Base-by-base conservation (phyloP, 805 yeast species). In the Spathaspora gorwiae region DNA sequence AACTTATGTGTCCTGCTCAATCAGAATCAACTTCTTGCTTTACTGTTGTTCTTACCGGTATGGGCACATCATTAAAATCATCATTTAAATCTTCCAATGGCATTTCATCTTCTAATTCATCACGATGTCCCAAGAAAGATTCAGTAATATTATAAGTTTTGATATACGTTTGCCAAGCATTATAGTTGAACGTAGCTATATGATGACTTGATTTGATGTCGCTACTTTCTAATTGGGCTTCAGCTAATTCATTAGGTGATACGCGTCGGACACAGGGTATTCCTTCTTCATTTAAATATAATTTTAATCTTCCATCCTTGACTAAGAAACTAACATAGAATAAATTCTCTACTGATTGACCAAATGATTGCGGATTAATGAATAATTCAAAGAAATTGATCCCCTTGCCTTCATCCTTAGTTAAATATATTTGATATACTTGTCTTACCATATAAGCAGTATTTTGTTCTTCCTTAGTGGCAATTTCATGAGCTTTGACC, bases 321-420 rank as follows among this genome's bases (percentile, higher is more conserved):
- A 89, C 78, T 38, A 92, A 65, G 55, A 90, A 90, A 59, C 96
- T 85, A 0, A 87, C 75, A 56, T 83, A 87, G 55, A 90, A 90
- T 54, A 92, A 64, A 57, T 88, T 89, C 60, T 92, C 97, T 2
- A 90, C 82, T 1, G 90, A 78, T 59, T 84, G 90, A 1, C 85
- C 71, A 62, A 84, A 90, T 6, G 92, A 83, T 12, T 65, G 49
- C 0, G 97, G 96, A 59, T 92, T 82, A 14, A 90, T 68, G 42
- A 87, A 76, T 53, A 86, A 83, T 49, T 73, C 69, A 56, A 79
- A 87, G 39, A 90, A 67, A 44, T 79, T 79, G 7, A 89, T 70
- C 0, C 61, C 63, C 0, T 65, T 66, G 2, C 41, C 52, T 1
- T 44, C 47, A 7, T 60, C 55, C 15, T 52, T 57, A 7, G 51